phyloP scores from a whole-genome alignment of 2,329 filamentous ascomycete species.

The Graphiopsis chlorocephala region DNA sequence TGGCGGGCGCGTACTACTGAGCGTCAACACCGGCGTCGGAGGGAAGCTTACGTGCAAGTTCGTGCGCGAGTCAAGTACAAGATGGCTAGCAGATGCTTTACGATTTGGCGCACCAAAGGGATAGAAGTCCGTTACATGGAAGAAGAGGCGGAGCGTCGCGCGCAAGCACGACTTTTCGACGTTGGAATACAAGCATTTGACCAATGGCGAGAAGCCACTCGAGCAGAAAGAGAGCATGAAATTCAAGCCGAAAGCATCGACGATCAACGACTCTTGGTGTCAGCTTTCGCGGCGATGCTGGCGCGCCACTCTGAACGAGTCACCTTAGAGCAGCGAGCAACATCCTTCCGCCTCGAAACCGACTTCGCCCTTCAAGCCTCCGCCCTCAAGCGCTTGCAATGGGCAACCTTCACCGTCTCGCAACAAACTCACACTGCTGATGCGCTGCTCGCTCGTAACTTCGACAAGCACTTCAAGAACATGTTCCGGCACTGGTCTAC shows the following conservation, averaged over 20 bases:
- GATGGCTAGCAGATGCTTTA: conserved; percentile 46
- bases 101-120: conserved; percentile 38
- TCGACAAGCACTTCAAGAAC: conserved; percentile 53
- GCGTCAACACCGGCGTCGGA: conserved; percentile 51
- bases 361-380: conserved; percentile 46
- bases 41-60: conserved; percentile 55
- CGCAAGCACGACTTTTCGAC: conserved; percentile 36
- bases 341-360: conserved; percentile 46
- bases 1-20: conserved; percentile 53
- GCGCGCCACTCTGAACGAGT: conserved; percentile 25
- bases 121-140: conserved; percentile 37
- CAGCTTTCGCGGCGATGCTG: conserved; percentile 35
- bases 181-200: conserved; percentile 34
- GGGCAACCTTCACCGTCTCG: conserved; percentile 55
- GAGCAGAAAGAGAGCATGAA: conserved; percentile 23
- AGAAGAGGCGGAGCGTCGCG: conserved; percentile 38
- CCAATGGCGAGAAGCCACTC: conserved; percentile 36
- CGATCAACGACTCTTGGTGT: conserved; percentile 31
- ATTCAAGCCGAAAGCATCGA: conserved; percentile 34
- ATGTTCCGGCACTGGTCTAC: conserved; percentile 57
- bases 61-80: conserved; percentile 54
- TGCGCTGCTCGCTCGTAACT: conserved; percentile 52
- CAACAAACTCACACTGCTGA: conserved; percentile 52
- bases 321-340: conserved; percentile 42
- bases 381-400: conserved; percentile 56